Evolutionary conservation across 352 stramenopile genomes (phyloP).

Genomic region (Pythium catenulatum): DNA sequence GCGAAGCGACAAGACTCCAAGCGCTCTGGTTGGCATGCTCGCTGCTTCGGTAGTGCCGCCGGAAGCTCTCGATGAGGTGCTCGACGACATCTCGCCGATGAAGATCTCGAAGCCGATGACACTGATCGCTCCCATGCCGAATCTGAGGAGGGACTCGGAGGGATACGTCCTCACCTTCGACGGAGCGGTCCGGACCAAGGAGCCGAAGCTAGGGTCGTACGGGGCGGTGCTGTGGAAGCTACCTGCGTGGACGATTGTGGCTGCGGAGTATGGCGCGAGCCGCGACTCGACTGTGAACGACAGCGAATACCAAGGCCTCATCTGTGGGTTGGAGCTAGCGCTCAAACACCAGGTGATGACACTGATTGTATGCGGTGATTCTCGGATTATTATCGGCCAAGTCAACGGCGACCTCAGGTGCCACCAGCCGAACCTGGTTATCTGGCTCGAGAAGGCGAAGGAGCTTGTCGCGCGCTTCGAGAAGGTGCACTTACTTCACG

Average conservation of each 20-base stretch:
- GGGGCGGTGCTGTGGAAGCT: not conserved
- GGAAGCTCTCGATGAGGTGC: not conserved
- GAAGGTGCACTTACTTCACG: not conserved
- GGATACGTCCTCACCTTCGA: conserved; percentile 9
- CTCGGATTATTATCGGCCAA: conserved; percentile 6
- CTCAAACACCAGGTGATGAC: not conserved
- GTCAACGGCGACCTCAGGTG: conserved; percentile 1
- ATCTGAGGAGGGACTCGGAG: not conserved
- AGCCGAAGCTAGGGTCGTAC: not conserved
- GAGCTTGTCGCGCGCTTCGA: not conserved
- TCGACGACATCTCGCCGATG: not conserved
- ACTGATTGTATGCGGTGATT: conserved; percentile 10
- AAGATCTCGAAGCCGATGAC: not conserved
- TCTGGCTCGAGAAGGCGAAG: not conserved
- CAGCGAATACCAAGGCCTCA: not conserved
- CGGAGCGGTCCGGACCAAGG: not conserved
- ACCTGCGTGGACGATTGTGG: not conserved
- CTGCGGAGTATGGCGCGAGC: not conserved
- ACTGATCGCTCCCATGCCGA: not conserved
- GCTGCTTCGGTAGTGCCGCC: not conserved
- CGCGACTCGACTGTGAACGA: not conserved
- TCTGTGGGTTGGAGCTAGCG: not conserved
- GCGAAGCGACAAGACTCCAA: not conserved
- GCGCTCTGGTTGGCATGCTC: not conserved
- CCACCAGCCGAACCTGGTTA: not conserved